A percentile compares a stretch with the other conserved stretches of the same genome.
These are phyloP conservation scores for Daldinia concentrica DNA, from an alignment of 495 filamentous ascomycete genomes.

Conservation along the genomic window DNA sequence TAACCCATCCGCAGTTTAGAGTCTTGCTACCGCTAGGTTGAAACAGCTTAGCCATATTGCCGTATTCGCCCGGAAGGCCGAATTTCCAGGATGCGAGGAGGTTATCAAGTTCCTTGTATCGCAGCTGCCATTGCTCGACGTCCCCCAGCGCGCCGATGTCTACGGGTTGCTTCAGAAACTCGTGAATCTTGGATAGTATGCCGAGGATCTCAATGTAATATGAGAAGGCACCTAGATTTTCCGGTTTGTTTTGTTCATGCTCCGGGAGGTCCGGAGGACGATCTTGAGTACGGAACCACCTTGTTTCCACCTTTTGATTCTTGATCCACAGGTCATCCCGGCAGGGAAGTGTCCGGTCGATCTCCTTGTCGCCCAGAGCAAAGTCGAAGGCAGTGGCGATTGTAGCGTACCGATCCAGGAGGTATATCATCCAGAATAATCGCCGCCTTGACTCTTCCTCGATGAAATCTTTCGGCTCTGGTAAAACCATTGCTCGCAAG, in stretches of 20 bases:
- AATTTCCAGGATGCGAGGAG: constrained; percentile 84
- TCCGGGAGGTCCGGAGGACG: constrained; percentile 53
- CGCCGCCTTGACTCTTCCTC: constrained; percentile 86
- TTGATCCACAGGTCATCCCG: constrained; percentile 84
- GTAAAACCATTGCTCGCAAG: constrained; percentile 78
- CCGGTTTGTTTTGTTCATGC: constrained; percentile 72
- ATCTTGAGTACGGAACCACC: constrained; percentile 75
- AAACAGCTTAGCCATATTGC: constrained; percentile 79
- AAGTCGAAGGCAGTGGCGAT: constrained; percentile 91
- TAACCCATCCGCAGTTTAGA: constrained; percentile 84
- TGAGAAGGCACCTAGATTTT: constrained; percentile 85
- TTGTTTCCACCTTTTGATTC: constrained; percentile 83
- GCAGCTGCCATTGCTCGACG: constrained; percentile 87
- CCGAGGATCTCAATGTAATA: constrained; percentile 88
- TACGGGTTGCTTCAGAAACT: constrained; percentile 85
- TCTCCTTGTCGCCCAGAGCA: constrained; percentile 84
- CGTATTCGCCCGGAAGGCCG: constrained; percentile 80
- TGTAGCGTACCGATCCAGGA: constrained; percentile 88
- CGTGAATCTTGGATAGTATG: constrained; percentile 84
- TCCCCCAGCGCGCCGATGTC: constrained; percentile 85
- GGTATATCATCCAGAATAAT: constrained; percentile 92
- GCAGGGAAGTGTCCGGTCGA: constrained; percentile 86
- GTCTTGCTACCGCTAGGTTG: constrained; percentile 69
- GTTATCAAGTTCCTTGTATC: constrained; percentile 83
- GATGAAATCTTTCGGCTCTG: constrained; percentile 83